Evolutionary conservation across 306 rosid genomes (phyloP), one percentile per base, ranked within the genome.

Genomic region (Cucumis hystrix): DNA sequence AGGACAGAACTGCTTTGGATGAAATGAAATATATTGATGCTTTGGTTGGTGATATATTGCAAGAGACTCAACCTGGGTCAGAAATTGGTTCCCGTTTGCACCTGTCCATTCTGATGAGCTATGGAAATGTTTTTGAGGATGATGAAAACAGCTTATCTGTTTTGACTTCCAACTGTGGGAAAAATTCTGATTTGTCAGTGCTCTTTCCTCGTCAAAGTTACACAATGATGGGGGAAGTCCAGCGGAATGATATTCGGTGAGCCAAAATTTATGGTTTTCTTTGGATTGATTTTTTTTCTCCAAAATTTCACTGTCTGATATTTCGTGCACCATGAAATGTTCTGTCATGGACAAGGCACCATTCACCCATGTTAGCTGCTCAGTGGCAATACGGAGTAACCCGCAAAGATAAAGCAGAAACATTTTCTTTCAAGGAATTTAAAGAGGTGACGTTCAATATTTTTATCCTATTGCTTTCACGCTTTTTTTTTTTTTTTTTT

Each of bases 371-470:
- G 96, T 81, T 96, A 83, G 59, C 89, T 60, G 92, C 98, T 71
- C 99, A 96, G 77, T 83, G 85, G 93, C 99, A 92, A 80, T 58
- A 86, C 85, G 99, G 86, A 17, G 98, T 96, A 79, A 96, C 98
- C 78, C 98, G 98, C 76, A 91, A 91, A 83, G 98, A 96, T 82
- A 67, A 78, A 81, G 89, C 83, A 16, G 78, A 87, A 79, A 84
- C 77, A 57, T 92, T 90, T 89, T 86, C 83, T 54, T 96, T 92
- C 33, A 61, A 83, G 61, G 99, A 96, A 62, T 91, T 96, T 84
- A 83, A 83, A 54, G 85, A 89, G 98, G 99, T 91, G 83, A 35
- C 13, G n/a, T 81, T 83, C 41, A 78, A 67, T 62, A 14, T 4
- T 43, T 69, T 20, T 68, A 5, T 23, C 20, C n/a, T 71, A 14